Conservation (phyloP, 176 grass and related monocot genomes). For the Bolboschoenus planiculmis region DNA sequence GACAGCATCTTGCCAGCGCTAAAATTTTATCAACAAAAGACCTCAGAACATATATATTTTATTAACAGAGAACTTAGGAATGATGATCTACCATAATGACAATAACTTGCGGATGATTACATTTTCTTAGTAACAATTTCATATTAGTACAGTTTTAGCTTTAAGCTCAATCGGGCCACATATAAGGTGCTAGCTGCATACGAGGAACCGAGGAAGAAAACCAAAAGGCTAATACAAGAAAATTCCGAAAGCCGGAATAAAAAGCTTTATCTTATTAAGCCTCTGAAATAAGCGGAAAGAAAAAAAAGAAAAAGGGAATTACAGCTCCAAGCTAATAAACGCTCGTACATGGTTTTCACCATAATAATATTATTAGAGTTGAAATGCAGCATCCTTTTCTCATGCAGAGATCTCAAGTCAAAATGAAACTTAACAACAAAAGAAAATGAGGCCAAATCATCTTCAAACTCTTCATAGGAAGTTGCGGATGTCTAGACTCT, state of each 20-base stretch:
- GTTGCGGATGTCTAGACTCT: constrained; percentile 75
- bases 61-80: no score
- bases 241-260: not conserved
- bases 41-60: no score
- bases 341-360: not conserved
- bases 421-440: constrained; percentile 17
- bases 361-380: constrained; percentile 9
- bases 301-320: not conserved
- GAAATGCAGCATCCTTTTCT: constrained; percentile 4
- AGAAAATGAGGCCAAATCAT: not conserved
- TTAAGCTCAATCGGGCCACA: no score
- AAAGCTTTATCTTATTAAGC: not conserved
- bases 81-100: no score
- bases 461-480: constrained; percentile 38
- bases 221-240: not conserved
- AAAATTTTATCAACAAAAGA: no score
- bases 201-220: no score
- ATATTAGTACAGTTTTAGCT: no score
- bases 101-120: no score
- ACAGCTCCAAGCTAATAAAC: not conserved
- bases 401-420: constrained; percentile 15
- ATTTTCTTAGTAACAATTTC: no score
- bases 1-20: no score
- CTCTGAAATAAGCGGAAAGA: not conserved
- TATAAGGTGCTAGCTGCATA: no score